Evolutionary conservation across 306 rosid species (phyloP).

Genomic region (Fagus sylvatica): DNA sequence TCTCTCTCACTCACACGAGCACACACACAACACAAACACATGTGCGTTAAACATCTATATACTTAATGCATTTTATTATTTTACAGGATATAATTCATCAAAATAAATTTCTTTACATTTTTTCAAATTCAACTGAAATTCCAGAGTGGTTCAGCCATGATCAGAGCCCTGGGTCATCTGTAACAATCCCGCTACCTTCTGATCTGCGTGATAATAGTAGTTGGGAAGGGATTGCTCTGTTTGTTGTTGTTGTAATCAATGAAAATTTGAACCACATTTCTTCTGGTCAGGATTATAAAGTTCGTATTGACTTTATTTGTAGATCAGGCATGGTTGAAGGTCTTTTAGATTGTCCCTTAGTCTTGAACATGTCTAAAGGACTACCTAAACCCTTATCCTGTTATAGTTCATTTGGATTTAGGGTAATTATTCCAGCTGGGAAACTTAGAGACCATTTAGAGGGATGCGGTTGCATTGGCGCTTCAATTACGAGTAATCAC

Average conservation of each 20-base stretch:
- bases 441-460: too few relatives aligned
- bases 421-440: too few relatives aligned
- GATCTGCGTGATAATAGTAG: neutral
- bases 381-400: too few relatives aligned
- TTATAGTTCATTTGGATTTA: too few relatives aligned
- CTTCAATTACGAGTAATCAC: too few relatives aligned
- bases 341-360: too few relatives aligned
- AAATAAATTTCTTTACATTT: fast-evolving
- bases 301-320: too few relatives aligned
- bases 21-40: neutral
- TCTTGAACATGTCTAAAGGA: too few relatives aligned
- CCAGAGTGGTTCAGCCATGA: neutral
- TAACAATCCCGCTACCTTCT: neutral
- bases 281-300: too few relatives aligned
- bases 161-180: neutral
- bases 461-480: too few relatives aligned
- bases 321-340: too few relatives aligned
- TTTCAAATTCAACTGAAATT: neutral
- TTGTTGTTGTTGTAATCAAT: neutral
- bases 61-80: neutral
- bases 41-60: neutral
- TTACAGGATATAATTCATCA: neutral
- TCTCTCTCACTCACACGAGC: neutral
- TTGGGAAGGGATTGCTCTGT: neutral
- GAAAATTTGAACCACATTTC: neutral